Evolutionary conservation across 1,139 yeast species (phyloP).

Genomic region (Waltiozyma solani): DNA sequence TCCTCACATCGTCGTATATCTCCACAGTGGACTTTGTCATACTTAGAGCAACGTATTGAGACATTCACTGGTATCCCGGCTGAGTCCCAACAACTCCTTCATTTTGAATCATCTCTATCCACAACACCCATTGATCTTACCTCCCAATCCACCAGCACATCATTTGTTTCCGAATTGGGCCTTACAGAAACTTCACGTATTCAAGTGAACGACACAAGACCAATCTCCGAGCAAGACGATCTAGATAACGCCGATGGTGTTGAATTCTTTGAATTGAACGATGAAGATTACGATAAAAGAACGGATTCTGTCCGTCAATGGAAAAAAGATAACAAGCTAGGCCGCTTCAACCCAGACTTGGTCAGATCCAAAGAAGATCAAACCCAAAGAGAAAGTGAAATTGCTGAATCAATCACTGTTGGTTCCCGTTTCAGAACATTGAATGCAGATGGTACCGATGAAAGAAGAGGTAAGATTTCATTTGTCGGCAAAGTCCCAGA

Average conservation of each 20-base stretch:
- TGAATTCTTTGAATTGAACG: conserved; percentile 43
- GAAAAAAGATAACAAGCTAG: conserved; percentile 60
- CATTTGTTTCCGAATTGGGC: conserved; percentile 6
- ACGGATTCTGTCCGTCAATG: conserved; percentile 61
- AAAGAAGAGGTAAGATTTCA: conserved; percentile 57
- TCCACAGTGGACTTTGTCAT: conserved; percentile 47
- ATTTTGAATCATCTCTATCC: conserved; percentile 35
- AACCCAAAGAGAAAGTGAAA: conserved; percentile 17
- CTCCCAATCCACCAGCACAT: conserved; percentile 9
- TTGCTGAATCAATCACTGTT: conserved; percentile 15
- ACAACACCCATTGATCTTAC: conserved; percentile 25
- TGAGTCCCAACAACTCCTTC: conserved; percentile 39
- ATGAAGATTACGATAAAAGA: conserved; percentile 56
- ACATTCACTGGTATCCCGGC: conserved; percentile 75
- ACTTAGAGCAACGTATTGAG: conserved; percentile 52
- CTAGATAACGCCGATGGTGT: conserved; percentile 24
- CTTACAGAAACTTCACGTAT: conserved; percentile 26
- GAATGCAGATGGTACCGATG: conserved; percentile 28
- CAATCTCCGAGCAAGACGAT: conserved; percentile 37
- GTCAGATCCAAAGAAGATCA: conserved; percentile 22
- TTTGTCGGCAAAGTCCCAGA: conserved; percentile 60
- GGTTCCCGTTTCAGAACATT: conserved; percentile 23
- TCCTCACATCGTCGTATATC: conserved; percentile 65
- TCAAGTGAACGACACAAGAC: conserved; percentile 45
- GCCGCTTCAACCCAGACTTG: conserved; percentile 57